A percentile compares a stretch with the other conserved stretches of the same genome.
These are phyloP conservation scores for Pseudopediastrum boryanum DNA, from an alignment of 139 green algal genomes.

Conservation along the genomic window DNA sequence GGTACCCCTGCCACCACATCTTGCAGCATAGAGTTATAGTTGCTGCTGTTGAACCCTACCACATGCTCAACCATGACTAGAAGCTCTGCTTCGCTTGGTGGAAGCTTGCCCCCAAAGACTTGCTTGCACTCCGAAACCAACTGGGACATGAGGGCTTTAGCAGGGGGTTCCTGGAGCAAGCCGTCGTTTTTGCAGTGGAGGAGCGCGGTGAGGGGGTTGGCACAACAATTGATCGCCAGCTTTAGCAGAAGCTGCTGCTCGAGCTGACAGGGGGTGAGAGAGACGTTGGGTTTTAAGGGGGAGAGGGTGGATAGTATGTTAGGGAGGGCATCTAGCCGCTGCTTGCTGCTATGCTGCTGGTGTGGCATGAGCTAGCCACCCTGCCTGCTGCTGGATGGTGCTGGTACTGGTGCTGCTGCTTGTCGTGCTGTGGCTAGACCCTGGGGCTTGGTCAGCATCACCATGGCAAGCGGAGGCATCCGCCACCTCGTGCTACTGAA, in stretches of 20 bases:
- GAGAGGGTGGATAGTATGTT: too few relatives aligned
- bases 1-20: conserved; percentile 29
- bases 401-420: too few relatives aligned
- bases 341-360: too few relatives aligned
- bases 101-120: conserved; percentile 21
- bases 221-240: conserved; percentile 51
- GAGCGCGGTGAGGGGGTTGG: conserved; percentile 56
- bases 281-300: too few relatives aligned
- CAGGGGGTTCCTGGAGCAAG: conserved; percentile 14
- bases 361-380: too few relatives aligned
- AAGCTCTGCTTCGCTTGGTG: background rate
- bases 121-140: conserved; percentile 26
- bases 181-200: conserved; percentile 52
- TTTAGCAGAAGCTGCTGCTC: conserved; percentile 42
- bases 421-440: too few relatives aligned
- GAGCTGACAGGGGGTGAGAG: background rate
- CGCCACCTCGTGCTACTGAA: too few relatives aligned
- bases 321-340: too few relatives aligned
- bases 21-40: conserved; percentile 58
- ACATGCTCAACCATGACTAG: conserved; percentile 10
- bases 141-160: background rate
- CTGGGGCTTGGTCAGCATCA: too few relatives aligned
- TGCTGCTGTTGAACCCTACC: conserved; percentile 28
- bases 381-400: too few relatives aligned
- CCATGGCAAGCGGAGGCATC: too few relatives aligned